Evolutionary conservation across 176 grass and related monocot genomes (phyloP).

Genomic region (Alopecurus myosuroides): DNA sequence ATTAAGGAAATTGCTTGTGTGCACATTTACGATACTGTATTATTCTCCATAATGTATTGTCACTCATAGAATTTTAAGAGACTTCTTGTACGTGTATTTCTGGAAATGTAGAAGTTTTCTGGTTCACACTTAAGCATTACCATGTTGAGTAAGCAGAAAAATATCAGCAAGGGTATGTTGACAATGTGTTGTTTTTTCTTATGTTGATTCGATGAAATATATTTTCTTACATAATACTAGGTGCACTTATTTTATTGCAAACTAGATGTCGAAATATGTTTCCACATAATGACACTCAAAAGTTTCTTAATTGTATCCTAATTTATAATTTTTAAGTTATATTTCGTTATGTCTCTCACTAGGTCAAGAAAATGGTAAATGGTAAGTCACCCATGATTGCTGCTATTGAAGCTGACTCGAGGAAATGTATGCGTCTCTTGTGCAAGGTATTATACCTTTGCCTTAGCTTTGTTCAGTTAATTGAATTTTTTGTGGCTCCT

Average conservation of each 20-base stretch:
- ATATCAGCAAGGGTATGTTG: neutral
- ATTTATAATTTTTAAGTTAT: neutral
- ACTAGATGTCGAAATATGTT: neutral
- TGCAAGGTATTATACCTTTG: neutral
- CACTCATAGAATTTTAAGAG: neutral
- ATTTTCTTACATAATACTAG: neutral
- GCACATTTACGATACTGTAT: neutral
- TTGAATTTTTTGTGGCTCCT: neutral
- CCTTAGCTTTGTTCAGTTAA: neutral
- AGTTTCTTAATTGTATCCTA: neutral
- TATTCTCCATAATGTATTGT: neutral
- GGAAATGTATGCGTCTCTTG: slow-evolving; percentile 3
- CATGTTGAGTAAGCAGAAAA: neutral
- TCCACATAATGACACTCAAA: neutral
- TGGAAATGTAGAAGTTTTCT: neutral
- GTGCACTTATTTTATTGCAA: too few species aligned
- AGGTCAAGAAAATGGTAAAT: neutral
- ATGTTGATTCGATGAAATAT: neutral
- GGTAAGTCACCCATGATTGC: neutral
- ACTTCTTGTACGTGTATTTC: neutral
- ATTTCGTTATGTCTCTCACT: neutral
- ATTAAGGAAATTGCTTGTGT: neutral
- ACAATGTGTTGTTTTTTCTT: neutral
- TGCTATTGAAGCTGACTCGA: neutral
- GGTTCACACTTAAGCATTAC: neutral